phyloP scores from a whole-genome alignment of 306 rosid genomes.

The Casuarina equisetifolia region DNA sequence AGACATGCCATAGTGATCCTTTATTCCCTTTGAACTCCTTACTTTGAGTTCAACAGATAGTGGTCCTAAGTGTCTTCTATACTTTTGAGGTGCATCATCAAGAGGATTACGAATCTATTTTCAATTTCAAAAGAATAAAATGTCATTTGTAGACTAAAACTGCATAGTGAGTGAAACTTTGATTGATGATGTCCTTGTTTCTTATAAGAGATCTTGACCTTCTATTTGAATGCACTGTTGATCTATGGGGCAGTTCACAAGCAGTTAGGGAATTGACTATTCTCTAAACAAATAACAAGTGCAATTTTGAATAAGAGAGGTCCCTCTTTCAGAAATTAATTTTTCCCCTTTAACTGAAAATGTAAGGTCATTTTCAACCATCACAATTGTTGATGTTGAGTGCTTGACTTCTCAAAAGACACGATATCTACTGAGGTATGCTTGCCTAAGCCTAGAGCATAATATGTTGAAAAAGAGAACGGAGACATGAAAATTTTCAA shows the following conservation, averaged over 20 bases:
- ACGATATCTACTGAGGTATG: not conserved
- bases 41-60: not conserved
- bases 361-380: not conserved
- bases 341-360: not conserved
- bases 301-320: not conserved
- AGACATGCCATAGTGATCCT: not conserved
- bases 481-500: not conserved
- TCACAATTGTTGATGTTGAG: not conserved
- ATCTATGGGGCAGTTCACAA: not conserved
- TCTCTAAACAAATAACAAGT: not conserved
- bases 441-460: not conserved
- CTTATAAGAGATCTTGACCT: not conserved
- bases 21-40: not conserved
- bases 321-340: not conserved
- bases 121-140: not conserved
- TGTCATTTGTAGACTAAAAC: not conserved
- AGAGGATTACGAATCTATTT: not conserved
- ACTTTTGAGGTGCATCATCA: not conserved
- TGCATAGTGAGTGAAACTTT: not conserved
- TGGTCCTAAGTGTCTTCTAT: not conserved
- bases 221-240: not conserved
- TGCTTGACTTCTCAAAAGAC: not conserved
- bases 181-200: not conserved
- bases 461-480: not conserved
- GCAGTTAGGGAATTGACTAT: not conserved